Evolutionary conservation across 192 early-diverging fungal genomes (phyloP).

Genomic region (Kappamyces sp.): DNA sequence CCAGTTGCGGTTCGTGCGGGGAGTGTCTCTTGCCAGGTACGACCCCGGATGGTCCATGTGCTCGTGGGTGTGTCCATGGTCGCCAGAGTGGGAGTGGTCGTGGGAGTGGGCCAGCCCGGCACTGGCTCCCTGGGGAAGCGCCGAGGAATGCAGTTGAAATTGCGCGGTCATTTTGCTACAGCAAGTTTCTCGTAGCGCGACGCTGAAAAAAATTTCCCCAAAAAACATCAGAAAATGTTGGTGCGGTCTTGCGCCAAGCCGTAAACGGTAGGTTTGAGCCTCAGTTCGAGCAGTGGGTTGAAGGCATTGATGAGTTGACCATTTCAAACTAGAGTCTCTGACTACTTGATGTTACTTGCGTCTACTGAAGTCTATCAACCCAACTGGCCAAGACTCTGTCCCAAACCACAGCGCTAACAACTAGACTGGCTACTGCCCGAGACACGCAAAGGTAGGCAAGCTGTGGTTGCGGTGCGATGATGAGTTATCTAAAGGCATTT

Average conservation of each 20-base stretch:
- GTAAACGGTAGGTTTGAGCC: too few species aligned
- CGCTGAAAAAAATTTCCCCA: too few species aligned
- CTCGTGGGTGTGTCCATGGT: slow-evolving; percentile 92
- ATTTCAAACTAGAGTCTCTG: slow-evolving; percentile 18
- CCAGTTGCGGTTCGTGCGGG: slow-evolving; percentile 76
- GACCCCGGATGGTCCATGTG: slow-evolving; percentile 79
- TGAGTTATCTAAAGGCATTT: slow-evolving; percentile 8
- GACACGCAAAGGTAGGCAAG: background rate
- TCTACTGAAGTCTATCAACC: slow-evolving; percentile 13
- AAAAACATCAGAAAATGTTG: too few species aligned
- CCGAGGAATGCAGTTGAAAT: too few species aligned
- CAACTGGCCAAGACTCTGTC: background rate
- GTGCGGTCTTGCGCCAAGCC: too few species aligned
- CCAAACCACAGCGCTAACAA: too few species aligned
- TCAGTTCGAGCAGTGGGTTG: too few species aligned
- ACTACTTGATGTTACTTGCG: slow-evolving; percentile 14
- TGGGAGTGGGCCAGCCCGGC: slow-evolving; percentile 13
- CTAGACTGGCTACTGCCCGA: too few species aligned
- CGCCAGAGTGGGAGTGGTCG: slow-evolving; percentile 39
- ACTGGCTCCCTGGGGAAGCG: too few species aligned
- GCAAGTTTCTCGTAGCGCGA: too few species aligned
- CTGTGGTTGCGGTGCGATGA: slow-evolving; percentile 5
- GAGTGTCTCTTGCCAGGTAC: slow-evolving; percentile 66
- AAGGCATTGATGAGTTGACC: slow-evolving; percentile 10
- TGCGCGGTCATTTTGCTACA: too few species aligned